phyloP scores from a whole-genome alignment of 176 grass and related monocot species.

The Hsuehochloa calcarea region DNA sequence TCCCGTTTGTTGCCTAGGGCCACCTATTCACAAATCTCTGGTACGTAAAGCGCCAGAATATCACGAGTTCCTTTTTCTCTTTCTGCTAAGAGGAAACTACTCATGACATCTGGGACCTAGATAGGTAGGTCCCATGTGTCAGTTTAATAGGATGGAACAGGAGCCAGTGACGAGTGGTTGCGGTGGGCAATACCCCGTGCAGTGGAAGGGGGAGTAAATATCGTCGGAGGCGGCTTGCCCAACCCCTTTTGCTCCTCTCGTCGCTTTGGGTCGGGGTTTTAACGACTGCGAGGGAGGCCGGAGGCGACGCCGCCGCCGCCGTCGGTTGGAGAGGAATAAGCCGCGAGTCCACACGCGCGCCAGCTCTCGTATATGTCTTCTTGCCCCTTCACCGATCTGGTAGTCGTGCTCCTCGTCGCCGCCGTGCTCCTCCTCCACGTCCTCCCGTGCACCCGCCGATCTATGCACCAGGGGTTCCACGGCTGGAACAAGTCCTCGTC shows the following conservation, averaged over 20 bases:
- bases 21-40: neutral
- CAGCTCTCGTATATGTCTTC: slow-evolving; percentile 75
- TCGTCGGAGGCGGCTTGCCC: neutral
- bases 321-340: slow-evolving; percentile 26
- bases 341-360: neutral
- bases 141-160: accelerated
- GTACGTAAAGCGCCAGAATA: slow-evolving; percentile 9
- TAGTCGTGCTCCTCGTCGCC: slow-evolving; percentile 33
- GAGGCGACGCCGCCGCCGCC: slow-evolving; percentile 42
- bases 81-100: accelerated
- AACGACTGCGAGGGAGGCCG: slow-evolving; percentile 45
- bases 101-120: accelerated
- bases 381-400: slow-evolving; percentile 66
- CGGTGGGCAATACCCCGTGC: neutral
- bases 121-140: accelerated
- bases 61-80: neutral
- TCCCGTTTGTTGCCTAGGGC: accelerated
- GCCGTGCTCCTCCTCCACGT: slow-evolving; percentile 39
- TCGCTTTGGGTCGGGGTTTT: slow-evolving; percentile 73
- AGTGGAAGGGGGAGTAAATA: slow-evolving; percentile 53
- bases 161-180: neutral
- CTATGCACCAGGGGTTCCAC: slow-evolving; percentile 57
- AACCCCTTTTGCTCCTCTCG: slow-evolving; percentile 49
- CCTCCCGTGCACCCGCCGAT: slow-evolving; percentile 42
- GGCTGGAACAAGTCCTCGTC: slow-evolving; percentile 68